Base-by-base conservation (phyloP, 2,329 filamentous ascomycete genomes). In the Myriosclerotinia curreyana region DNA sequence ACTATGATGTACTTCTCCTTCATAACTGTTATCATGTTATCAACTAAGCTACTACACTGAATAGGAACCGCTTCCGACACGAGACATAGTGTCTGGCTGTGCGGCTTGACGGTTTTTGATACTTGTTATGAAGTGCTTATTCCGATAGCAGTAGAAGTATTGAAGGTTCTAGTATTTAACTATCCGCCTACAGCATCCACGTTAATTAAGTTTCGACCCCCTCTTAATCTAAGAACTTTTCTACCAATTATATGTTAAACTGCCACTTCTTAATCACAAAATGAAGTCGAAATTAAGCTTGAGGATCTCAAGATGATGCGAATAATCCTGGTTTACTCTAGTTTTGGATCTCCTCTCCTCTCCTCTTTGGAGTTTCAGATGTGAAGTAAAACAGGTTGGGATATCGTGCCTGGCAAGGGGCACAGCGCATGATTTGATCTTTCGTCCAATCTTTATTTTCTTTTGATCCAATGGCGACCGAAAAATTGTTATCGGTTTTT, bases 341-440 rank as follows among this genome's bases (percentile, higher is more conserved):
- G 22, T 38, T 31, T 34, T 61, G 22, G 8, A 40, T n/a, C 20
- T 40, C n/a, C 25, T 34, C 46, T 52, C n/a, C 14, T n/a, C 20
- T 40, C n/a, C 25, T 34, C 46, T 52, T 31, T 20, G 17, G 17
- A 31, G 59, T 61, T 60, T 60, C 48, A 40, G 15, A 42, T 60
- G 15, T 60, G 58, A 44, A 51, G 49, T 50, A 40, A 17, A 34
- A 25, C 48, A 52, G 28, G 48, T 51, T 28, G 22, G 22, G 31
- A 25, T 38, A 28, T 31, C 17, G 20, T 22, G 8, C 20, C n/a
- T 48, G 28, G n/a, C n/a, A 38, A 36, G 58, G 34, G 46, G 46
- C 58, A 49, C 58, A 60, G 36, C 22, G 15, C 46, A 60, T 51
- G 28, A 40, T 25, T 49, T 48, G 31, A 49, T 60, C 11, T 36